These are phyloP conservation scores for Candida maesae DNA, from an alignment of 805 yeast genomes.

Conservation along the genomic window DNA sequence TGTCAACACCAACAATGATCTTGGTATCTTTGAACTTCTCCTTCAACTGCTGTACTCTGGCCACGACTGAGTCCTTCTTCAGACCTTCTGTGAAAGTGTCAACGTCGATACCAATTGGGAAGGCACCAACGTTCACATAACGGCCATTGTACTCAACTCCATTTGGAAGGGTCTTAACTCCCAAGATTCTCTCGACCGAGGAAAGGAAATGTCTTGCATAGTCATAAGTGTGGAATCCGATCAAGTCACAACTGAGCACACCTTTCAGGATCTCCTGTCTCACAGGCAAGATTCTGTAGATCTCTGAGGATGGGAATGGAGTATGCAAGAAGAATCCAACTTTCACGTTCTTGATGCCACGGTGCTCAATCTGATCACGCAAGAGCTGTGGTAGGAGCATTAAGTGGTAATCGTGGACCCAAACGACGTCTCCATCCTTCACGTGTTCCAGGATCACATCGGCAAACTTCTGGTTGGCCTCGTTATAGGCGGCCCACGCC, in stretches of 20 bases:
- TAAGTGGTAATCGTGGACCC: slow-evolving; percentile 98
- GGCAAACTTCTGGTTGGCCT: slow-evolving; percentile 85
- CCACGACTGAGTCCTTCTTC: slow-evolving; percentile 53
- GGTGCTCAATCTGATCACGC: slow-evolving; percentile 51
- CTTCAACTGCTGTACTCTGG: slow-evolving; percentile 60
- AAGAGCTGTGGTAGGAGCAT: slow-evolving; percentile 93
- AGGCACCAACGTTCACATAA: slow-evolving; percentile 85
- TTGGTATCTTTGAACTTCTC: slow-evolving; percentile 72
- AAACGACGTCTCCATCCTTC: slow-evolving; percentile 80
- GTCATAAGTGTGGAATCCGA: slow-evolving; percentile 99
- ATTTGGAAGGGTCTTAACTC: slow-evolving; percentile 82
- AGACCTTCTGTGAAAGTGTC: slow-evolving; percentile 84
- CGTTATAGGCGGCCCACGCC: slow-evolving; percentile 97
- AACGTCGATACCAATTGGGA: slow-evolving; percentile 98
- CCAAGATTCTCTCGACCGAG: slow-evolving; percentile 78
- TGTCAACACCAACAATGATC: slow-evolving; percentile 93
- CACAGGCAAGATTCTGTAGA: slow-evolving; percentile 93
- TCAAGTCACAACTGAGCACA: slow-evolving; percentile 86
- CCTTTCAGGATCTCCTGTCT: slow-evolving; percentile 89
- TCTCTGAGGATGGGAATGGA: slow-evolving; percentile 96
- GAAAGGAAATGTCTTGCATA: slow-evolving; percentile 94
- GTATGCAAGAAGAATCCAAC: slow-evolving; percentile 95
- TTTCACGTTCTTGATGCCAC: slow-evolving; percentile 51
- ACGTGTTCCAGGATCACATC: slow-evolving; percentile 64
- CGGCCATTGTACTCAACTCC: slow-evolving; percentile 79